These are phyloP conservation scores for Ustilago nuda DNA, from an alignment of 1,284 basidiomycete species.

Conservation along the genomic window DNA sequence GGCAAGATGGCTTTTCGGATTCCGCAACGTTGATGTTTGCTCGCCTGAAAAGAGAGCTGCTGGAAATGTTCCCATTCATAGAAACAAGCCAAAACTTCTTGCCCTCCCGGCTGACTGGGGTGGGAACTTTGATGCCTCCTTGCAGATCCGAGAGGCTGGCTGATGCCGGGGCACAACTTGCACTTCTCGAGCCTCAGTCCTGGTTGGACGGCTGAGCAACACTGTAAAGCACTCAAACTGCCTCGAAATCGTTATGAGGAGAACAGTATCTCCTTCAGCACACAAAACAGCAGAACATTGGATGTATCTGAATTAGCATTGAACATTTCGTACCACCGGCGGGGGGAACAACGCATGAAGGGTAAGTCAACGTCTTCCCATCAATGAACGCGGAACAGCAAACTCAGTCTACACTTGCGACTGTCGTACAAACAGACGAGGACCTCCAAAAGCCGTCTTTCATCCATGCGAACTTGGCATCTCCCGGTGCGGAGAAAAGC, in stretches of 20 bases:
- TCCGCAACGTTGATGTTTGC: neutral
- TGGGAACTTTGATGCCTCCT: neutral
- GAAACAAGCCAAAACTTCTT: neutral
- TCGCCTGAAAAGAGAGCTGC: neutral
- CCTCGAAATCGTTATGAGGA: too few species aligned
- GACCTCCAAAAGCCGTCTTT: neutral
- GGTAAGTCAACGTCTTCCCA: neutral
- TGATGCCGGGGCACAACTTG: neutral
- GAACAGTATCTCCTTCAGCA: too few species aligned
- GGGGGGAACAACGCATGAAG: too few species aligned
- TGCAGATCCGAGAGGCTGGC: neutral
- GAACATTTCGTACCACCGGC: too few species aligned
- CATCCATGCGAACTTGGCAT: neutral
- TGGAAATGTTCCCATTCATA: conserved; percentile 12
- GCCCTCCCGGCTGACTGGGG: too few species aligned
- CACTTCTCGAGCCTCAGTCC: too few species aligned
- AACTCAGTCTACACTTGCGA: neutral
- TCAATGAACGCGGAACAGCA: neutral
- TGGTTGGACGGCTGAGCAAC: too few species aligned
- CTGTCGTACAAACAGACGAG: neutral
- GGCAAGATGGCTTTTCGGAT: neutral
- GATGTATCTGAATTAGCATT: too few species aligned
- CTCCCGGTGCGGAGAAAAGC: neutral
- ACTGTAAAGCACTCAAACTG: too few species aligned
- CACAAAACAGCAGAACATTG: neutral